Percentiles rank a stretch among this genome's conserved stretches.
phyloP scores from a whole-genome alignment of 208 protist species.

The Polymyxa betae region DNA sequence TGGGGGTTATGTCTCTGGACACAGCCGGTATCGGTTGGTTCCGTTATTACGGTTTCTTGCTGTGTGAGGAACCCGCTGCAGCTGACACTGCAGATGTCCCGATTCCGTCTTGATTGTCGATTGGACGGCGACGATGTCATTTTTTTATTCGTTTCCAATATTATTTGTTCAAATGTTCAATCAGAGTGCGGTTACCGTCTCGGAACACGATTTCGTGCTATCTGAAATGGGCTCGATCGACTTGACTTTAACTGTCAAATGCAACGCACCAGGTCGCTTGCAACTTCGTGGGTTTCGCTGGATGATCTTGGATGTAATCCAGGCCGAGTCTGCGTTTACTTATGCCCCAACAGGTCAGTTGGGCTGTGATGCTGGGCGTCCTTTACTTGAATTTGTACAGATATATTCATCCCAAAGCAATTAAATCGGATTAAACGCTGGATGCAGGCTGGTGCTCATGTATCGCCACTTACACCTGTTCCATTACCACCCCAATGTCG shows the following conservation, averaged over 20 bases:
- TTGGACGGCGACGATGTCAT: not conserved
- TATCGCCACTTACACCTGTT: too few relatives aligned
- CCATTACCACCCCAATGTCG: too few relatives aligned
- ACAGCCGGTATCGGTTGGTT: not conserved
- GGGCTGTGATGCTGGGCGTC: not conserved
- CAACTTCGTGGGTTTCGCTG: not conserved
- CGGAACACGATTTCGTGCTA: not conserved
- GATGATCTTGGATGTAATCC: not conserved
- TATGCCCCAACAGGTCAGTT: not conserved
- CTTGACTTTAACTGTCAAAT: not conserved
- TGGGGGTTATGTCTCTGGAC: not conserved
- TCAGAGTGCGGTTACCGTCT: not conserved
- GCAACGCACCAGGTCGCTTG: not conserved
- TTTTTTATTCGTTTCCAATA: not conserved
- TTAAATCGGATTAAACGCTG: not conserved
- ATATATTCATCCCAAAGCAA: not conserved
- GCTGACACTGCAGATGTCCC: too few relatives aligned
- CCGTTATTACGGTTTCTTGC: not conserved
- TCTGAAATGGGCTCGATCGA: not conserved
- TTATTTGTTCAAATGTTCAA: not conserved
- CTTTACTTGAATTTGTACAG: not conserved
- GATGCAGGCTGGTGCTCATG: not conserved
- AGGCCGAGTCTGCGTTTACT: not conserved
- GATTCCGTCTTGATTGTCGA: not conserved
- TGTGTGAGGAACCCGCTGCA: not conserved